Percentiles rank a stretch among this genome's conserved stretches.
These are phyloP conservation scores for Pyrenula aspistea DNA, from an alignment of 495 filamentous ascomycete genomes.

Conservation along the genomic window DNA sequence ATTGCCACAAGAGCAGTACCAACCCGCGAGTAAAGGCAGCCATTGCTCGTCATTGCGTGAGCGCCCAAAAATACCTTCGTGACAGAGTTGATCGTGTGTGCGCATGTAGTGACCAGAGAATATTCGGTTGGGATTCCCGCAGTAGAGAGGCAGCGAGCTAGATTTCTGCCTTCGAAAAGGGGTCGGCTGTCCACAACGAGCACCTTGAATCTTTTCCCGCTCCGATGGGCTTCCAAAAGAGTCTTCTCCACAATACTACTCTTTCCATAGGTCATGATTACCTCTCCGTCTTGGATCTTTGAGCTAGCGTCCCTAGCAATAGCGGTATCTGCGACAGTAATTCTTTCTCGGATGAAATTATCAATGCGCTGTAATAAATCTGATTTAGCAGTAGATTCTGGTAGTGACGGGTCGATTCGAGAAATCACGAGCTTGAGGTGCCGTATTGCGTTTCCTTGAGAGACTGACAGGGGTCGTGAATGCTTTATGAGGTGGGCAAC, in stretches of 20 bases:
- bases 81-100: slow-evolving; percentile 57
- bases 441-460: slow-evolving; percentile 91
- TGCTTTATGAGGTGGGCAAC: slow-evolving; percentile 78
- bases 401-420: slow-evolving; percentile 67
- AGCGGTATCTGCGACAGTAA: slow-evolving; percentile 73
- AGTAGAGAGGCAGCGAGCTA: slow-evolving; percentile 54
- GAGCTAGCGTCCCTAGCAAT: slow-evolving; percentile 64
- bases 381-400: slow-evolving; percentile 67
- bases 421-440: slow-evolving; percentile 84
- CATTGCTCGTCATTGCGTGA: slow-evolving; percentile 84
- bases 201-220: slow-evolving; percentile 66
- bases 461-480: slow-evolving; percentile 83
- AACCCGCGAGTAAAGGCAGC: slow-evolving; percentile 71
- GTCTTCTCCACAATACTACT: slow-evolving; percentile 75
- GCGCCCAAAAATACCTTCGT: slow-evolving; percentile 80
- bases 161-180: slow-evolving; percentile 64
- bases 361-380: slow-evolving; percentile 72
- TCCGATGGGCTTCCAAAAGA: slow-evolving; percentile 54
- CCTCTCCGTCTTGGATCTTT: slow-evolving; percentile 66
- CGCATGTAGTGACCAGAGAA: slow-evolving; percentile 61
- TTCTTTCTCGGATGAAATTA: slow-evolving; percentile 77
- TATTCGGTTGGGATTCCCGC: slow-evolving; percentile 70
- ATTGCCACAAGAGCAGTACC: slow-evolving; percentile 87
- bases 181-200: slow-evolving; percentile 76
- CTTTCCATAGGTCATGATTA: slow-evolving; percentile 81